These are phyloP conservation scores for Candida koratica DNA, from an alignment of 805 yeast species.

Conservation along the genomic window DNA sequence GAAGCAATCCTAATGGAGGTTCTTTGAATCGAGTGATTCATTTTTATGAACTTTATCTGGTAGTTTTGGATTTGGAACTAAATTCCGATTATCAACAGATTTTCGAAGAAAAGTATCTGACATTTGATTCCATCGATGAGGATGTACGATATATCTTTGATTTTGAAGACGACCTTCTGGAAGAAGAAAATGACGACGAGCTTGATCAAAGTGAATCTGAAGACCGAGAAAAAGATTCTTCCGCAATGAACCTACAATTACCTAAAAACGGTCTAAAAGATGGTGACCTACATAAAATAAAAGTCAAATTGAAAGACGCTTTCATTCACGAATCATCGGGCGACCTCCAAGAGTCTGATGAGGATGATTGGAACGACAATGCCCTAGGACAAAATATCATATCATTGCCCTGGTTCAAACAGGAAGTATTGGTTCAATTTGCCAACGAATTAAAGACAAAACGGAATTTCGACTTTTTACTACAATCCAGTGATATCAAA, in stretches of 20 bases:
- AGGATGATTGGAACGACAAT: background rate
- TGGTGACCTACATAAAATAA: background rate
- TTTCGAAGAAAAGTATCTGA: constrained; percentile 9
- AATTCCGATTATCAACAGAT: constrained; percentile 3
- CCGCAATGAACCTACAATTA: too few species aligned
- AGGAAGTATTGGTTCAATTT: background rate
- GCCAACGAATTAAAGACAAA: too few species aligned
- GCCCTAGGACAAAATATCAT: background rate
- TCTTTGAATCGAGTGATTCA: constrained; percentile 16
- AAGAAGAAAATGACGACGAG: constrained; percentile 1
- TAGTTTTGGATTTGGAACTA: constrained; percentile 8
- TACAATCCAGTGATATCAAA: background rate
- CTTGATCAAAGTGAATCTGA: background rate
- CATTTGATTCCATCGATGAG: constrained; percentile 10
- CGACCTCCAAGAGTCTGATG: background rate
- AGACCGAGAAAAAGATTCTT: background rate
- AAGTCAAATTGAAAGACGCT: background rate
- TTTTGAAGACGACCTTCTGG: background rate
- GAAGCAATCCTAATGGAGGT: constrained; percentile 35
- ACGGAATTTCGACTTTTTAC: background rate
- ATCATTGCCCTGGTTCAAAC: background rate
- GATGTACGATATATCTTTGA: constrained; percentile 13
- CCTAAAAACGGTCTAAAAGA: background rate
- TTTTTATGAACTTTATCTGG: constrained; percentile 7
- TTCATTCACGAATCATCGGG: background rate